Evolutionary conservation across 2,329 filamentous ascomycete species (phyloP), one percentile per base, ranked within the genome.

Genomic region (Basipetospora chlamydospora): DNA sequence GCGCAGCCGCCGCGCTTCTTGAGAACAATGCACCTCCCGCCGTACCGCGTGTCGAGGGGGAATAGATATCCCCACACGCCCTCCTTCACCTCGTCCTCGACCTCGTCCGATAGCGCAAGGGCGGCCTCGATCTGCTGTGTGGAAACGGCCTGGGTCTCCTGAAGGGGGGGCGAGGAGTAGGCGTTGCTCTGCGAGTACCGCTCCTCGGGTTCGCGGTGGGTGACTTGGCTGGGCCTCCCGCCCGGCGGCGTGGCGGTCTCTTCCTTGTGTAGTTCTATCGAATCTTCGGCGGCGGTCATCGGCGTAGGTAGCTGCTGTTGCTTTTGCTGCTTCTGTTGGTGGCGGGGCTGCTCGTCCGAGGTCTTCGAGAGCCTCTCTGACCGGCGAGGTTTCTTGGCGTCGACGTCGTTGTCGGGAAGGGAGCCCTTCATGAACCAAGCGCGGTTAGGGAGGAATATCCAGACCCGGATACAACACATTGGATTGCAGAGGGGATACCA

Each of bases 11-110:
- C 70, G 39, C 87, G 71, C 49, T 75, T 84, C 57, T 73, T 80
- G 54, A 98, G 56, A 6, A 92, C 81, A 16, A 73, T 50, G 31
- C 58, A 93, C 57, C 55, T 80, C 60, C 57, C 75, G 28, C 56
- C 78, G 37, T 79, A 76, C 44, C 71, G 73, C 36, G 71, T 68
- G 50, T 88, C 78, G 17, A 94, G 61, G 2, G 88, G 85, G 37
- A 94, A 73, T 5, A 98, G 65, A 50, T 96, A 98, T 10, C 92
- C 92, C 90, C 90, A 98, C 1, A 96, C 85, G 7, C 85, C 85
- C 53, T 93, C 82, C 31, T 73, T 67, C 42, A 65, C 73, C 58
- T 94, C 86, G 51, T 94, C 82, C 43, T 87, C 73, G 4, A 92
- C 82, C 39, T 93, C 85, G 43, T 37, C 32, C 16, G 77, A 77